Conservation (phyloP, 106 monocot species). For the Dioscorea zingiberensis region DNA sequence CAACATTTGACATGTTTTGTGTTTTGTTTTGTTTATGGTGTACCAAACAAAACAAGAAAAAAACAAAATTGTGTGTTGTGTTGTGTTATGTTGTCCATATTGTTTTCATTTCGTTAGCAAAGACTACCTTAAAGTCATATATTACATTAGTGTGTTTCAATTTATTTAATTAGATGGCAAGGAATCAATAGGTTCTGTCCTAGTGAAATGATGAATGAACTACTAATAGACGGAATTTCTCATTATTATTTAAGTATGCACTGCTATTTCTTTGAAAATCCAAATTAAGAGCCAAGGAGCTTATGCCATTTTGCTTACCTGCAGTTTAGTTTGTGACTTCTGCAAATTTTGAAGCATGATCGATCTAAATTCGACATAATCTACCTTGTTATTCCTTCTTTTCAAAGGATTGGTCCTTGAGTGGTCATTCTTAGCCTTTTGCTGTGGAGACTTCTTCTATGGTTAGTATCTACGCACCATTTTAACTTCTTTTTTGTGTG, state of each 20-base stretch:
- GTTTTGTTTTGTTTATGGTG: no score
- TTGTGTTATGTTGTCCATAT: no score
- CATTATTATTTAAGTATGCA: background rate
- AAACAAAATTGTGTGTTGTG: no score
- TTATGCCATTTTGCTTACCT: conserved; percentile 9
- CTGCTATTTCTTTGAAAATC: background rate
- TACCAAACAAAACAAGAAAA: no score
- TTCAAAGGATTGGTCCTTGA: conserved; percentile 3
- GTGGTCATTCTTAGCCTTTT: background rate
- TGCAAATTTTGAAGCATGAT: conserved; percentile 17
- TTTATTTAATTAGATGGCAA: background rate
- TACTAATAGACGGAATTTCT: background rate
- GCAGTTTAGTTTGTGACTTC: conserved; percentile 21
- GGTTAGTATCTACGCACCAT: background rate
- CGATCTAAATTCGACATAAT: conserved; percentile 14
- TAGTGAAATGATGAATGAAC: background rate
- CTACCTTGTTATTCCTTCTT: background rate
- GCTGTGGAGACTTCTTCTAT: background rate
- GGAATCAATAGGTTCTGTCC: background rate
- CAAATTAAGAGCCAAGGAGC: background rate
- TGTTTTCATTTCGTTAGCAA: no score
- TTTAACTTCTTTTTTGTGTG: no score
- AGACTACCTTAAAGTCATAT: no score
- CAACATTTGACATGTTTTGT: no score
- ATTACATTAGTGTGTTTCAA: no score